phyloP scores from a whole-genome alignment of 2,329 filamentous ascomycete species.

The Fusarium newnesense region DNA sequence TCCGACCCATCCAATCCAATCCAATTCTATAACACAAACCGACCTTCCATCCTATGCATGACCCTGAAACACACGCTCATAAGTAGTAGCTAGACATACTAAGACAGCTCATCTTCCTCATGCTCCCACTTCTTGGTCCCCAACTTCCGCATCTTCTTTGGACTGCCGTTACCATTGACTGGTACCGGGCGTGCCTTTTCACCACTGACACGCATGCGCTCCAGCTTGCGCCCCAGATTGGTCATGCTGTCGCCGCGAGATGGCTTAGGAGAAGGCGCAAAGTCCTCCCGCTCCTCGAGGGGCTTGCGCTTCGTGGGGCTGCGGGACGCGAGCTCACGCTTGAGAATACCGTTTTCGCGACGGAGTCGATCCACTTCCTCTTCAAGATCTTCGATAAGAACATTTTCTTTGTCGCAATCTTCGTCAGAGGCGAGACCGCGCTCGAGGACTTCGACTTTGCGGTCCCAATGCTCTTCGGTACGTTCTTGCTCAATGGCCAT shows the following conservation, averaged over 20 bases:
- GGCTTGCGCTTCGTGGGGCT: constrained; percentile 71
- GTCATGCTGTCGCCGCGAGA: constrained; percentile 43
- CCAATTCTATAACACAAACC: constrained; percentile 27
- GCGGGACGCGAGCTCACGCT: constrained; percentile 70
- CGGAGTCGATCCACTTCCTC: constrained; percentile 77
- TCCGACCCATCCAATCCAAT: neutral
- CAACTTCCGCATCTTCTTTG: constrained; percentile 65
- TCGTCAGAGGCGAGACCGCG: constrained; percentile 58
- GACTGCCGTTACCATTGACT: constrained; percentile 57
- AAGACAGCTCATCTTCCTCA: constrained; percentile 51
- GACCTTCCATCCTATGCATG: neutral
- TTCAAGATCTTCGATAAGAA: constrained; percentile 71
- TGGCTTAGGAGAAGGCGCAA: constrained; percentile 40
- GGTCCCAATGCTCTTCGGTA: constrained; percentile 86
- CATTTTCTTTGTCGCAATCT: constrained; percentile 70
- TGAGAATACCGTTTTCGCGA: constrained; percentile 71
- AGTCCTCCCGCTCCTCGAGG: constrained; percentile 64
- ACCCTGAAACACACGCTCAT: neutral
- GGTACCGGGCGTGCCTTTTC: constrained; percentile 44
- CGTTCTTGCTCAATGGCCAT: constrained; percentile 83
- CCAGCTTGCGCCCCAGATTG: constrained; percentile 59
- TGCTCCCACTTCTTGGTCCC: constrained; percentile 60
- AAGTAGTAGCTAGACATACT: constrained; percentile 21
- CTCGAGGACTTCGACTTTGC: constrained; percentile 78
- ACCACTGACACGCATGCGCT: constrained; percentile 60